These are phyloP conservation scores for Acanthamoeba sp. DNA, from an alignment of 208 protist genomes.

Conservation along the genomic window DNA sequence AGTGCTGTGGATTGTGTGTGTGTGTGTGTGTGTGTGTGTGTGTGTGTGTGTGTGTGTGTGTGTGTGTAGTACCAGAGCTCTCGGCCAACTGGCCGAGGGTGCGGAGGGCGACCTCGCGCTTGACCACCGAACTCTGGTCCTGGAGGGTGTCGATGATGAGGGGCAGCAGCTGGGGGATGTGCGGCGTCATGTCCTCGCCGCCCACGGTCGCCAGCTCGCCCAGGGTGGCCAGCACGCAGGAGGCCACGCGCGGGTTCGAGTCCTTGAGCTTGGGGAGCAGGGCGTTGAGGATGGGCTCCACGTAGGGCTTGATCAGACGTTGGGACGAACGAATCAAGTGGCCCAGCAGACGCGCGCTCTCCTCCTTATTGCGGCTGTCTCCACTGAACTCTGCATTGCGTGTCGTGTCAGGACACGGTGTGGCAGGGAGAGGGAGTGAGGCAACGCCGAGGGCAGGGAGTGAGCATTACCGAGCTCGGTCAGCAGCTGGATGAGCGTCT, in stretches of 20 bases:
- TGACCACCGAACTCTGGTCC: constrained; percentile 89
- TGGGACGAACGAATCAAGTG: constrained; percentile 87
- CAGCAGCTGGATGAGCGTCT: constrained; percentile 93
- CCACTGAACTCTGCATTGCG: constrained; percentile 79
- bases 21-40: no score
- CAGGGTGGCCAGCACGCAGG: constrained; percentile 88
- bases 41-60: no score
- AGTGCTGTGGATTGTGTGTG: no score
- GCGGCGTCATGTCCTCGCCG: constrained; percentile 84
- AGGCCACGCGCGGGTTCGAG: constrained; percentile 42
- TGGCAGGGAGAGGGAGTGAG: neutral
- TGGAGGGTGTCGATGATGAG: constrained; percentile 92
- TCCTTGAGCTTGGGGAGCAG: constrained; percentile 88
- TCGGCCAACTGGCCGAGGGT: constrained; percentile 88
- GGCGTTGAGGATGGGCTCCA: constrained; percentile 89
- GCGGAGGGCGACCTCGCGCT: constrained; percentile 87
- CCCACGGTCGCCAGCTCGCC: constrained; percentile 90
- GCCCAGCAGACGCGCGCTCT: constrained; percentile 89
- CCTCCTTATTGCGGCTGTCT: constrained; percentile 88
- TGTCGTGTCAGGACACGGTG: neutral
- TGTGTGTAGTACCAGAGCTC: constrained; percentile 30
- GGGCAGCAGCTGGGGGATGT: constrained; percentile 90
- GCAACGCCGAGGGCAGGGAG: no score
- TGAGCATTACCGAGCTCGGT: constrained; percentile 91
- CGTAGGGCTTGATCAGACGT: constrained; percentile 91